phyloP scores from a whole-genome alignment of 768 basidiomycete species.

The Lanmaoa pseudosensibilis region DNA sequence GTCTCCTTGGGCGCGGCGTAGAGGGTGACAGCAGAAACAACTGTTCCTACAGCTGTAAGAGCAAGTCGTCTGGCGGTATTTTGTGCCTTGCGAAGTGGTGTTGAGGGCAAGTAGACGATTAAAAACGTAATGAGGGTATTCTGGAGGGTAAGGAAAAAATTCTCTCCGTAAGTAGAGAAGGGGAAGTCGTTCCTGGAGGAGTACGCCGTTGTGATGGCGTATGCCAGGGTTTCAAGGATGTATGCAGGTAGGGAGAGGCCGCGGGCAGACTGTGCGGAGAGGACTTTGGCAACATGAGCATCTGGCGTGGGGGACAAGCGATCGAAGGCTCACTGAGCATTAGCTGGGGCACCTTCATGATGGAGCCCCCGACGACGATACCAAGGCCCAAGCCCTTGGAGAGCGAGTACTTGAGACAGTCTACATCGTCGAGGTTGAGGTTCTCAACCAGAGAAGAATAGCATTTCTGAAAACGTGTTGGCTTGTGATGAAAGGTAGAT shows the following conservation, averaged over 20 bases:
- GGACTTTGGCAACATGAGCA: slow-evolving; percentile 44
- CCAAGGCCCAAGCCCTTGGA: slow-evolving; percentile 93
- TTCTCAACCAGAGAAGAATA: slow-evolving; percentile 88
- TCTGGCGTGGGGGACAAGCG: not conserved
- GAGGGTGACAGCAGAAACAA: slow-evolving; percentile 42
- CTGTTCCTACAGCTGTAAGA: slow-evolving; percentile 31
- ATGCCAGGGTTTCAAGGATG: slow-evolving; percentile 85
- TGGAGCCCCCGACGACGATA: slow-evolving; percentile 87
- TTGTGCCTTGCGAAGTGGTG: slow-evolving; percentile 26
- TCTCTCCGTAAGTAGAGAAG: slow-evolving; percentile 98
- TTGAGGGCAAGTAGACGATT: slow-evolving; percentile 65
- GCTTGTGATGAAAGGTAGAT: not conserved
- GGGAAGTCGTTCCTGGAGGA: slow-evolving; percentile 84
- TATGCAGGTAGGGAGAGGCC: slow-evolving; percentile 88
- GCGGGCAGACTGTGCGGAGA: slow-evolving; percentile 71
- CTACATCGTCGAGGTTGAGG: slow-evolving; percentile 69
- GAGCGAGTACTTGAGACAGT: slow-evolving; percentile 88
- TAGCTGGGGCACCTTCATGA: slow-evolving; percentile 97
- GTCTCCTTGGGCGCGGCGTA: slow-evolving; percentile 45
- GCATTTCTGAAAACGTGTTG: slow-evolving; percentile 65
- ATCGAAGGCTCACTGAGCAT: slow-evolving; percentile 59
- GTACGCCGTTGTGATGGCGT: slow-evolving; percentile 88
- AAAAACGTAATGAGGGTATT: slow-evolving; percentile 87
- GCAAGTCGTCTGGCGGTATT: slow-evolving; percentile 33
- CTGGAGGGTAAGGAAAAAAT: slow-evolving; percentile 88